Evolutionary conservation across 23 red algal genomes (phyloP).

Genomic region (Cyanidiococcus yangmingshanensis): DNA sequence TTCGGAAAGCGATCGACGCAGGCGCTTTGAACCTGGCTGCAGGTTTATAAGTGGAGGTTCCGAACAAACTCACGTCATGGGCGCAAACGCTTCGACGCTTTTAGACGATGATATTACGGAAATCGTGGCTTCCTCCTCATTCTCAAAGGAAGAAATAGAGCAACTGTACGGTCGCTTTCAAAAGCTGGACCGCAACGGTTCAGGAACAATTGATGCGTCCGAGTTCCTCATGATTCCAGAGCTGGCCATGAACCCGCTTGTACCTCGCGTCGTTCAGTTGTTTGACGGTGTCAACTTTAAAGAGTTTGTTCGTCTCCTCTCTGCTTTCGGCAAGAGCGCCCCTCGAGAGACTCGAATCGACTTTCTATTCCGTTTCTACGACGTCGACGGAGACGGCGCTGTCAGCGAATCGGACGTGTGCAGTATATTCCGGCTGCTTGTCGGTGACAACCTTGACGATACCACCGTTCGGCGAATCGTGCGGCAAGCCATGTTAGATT

Average conservation of each 20-base stretch:
- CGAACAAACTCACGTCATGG: no score
- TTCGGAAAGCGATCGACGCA: no score
- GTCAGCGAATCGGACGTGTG: slow-evolving; percentile 47
- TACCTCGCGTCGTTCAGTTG: slow-evolving; percentile 67
- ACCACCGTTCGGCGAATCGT: slow-evolving; percentile 29
- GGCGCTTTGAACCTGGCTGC: no score
- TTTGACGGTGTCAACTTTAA: slow-evolving; percentile 86
- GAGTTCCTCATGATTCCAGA: slow-evolving; percentile 92
- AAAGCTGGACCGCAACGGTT: slow-evolving; percentile 85
- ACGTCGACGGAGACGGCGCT: slow-evolving; percentile 84
- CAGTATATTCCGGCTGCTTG: slow-evolving; percentile 59
- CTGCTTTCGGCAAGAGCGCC: slow-evolving; percentile 38
- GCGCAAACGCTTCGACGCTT: slow-evolving; percentile 88
- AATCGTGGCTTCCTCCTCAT: slow-evolving; percentile 54
- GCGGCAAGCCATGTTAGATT: slow-evolving; percentile 34
- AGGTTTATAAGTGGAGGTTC: no score
- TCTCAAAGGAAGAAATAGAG: slow-evolving; percentile 51
- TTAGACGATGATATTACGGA: slow-evolving; percentile 91
- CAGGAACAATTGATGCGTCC: slow-evolving; percentile 63
- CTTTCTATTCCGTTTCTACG: slow-evolving; percentile 84
- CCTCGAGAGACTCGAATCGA: slow-evolving; percentile 45
- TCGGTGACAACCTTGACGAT: slow-evolving; percentile 59
- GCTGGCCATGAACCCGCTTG: slow-evolving; percentile 95
- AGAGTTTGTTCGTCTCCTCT: slow-evolving; percentile 68
- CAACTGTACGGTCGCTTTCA: slow-evolving; percentile 96